Evolutionary conservation across 352 stramenopile genomes (phyloP).

Genomic region (Pythium dissimile): DNA sequence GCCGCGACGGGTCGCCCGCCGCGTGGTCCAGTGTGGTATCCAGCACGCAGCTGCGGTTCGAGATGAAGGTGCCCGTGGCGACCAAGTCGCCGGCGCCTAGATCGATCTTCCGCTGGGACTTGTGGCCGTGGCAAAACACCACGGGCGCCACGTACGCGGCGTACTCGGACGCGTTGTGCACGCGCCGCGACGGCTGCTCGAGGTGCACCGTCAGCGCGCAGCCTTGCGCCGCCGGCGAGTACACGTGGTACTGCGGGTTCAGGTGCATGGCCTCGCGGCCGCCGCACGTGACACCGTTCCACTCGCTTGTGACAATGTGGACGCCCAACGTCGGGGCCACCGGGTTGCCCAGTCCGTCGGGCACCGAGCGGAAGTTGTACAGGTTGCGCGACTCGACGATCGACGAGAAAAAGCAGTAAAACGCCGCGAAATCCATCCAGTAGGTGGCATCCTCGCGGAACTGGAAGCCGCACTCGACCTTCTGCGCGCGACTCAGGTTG

Average conservation of each 20-base stretch:
- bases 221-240: conserved; percentile 48
- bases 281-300: conserved; percentile 77
- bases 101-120: conserved; percentile 74
- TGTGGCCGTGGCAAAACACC: conserved; percentile 70
- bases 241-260: conserved; percentile 84
- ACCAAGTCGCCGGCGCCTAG: conserved; percentile 66
- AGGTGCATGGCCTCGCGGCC: conserved; percentile 79
- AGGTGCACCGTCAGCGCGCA: conserved; percentile 58
- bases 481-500: conserved; percentile 63
- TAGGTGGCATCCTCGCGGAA: conserved; percentile 78
- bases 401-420: conserved; percentile 76
- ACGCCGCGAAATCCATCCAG: conserved; percentile 81
- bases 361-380: conserved; percentile 75
- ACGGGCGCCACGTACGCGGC: conserved; percentile 71
- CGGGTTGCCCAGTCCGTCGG: conserved; percentile 58
- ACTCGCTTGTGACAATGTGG: conserved; percentile 72
- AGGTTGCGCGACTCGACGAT: conserved; percentile 78
- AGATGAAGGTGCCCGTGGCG: conserved; percentile 82
- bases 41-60: conserved; percentile 73
- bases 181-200: conserved; percentile 70
- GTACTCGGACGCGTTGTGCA: conserved; percentile 78
- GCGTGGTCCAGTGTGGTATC: conserved; percentile 42
- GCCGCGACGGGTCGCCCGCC: not conserved
- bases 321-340: conserved; percentile 56
- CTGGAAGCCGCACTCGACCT: conserved; percentile 72